Evolutionary conservation across 1,139 yeast genomes (phyloP), one percentile per base, ranked within the genome.

Genomic region (Pichia sp.): DNA sequence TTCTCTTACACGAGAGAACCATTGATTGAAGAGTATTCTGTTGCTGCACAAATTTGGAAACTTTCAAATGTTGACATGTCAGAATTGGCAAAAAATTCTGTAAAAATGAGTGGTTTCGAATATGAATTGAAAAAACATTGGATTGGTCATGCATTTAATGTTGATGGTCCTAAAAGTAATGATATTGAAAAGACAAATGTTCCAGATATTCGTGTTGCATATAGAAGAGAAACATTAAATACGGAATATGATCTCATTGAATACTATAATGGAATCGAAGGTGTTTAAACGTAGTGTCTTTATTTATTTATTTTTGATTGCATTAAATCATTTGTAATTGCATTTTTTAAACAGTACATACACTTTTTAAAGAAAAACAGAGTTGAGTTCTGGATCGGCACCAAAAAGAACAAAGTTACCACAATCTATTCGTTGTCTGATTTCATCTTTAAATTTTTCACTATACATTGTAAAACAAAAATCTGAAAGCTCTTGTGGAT

Each of bases 1-100:
- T 93, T 93, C 64, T 87, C 97, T 0, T 93, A 90, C 71, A 93
- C 99, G 29, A 83, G 95, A 62, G 99, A 93, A 64, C 98, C 99
- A n/a, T 76, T 93, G 62, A 93, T 93, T 61, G 99, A 93, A 68
- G 99, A 93, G 68, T 93, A 91, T 67, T 87, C 96, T 2, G 97
- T 93, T 36, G 99, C 99, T 5, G 97, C 97, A 0, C 98, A 93
- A 69, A 93, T 93, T 61, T 93, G 91, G 75, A 90, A 93, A 66
- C 75, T 93, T 44, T 87, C 96, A 0, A 83, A 90, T 53, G 98
- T 91, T 27, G 99, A 93, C 69, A 88, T 95, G 95, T 93, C 98
- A 68, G 99, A 93, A 67, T 67, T 85, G 56, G 91, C 91, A 0
- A 76, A 82, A 57, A 83, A 84, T 67, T 90, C 98, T 0, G 98